phyloP scores from a whole-genome alignment of 306 rosid species.

The Abrus precatorius region DNA sequence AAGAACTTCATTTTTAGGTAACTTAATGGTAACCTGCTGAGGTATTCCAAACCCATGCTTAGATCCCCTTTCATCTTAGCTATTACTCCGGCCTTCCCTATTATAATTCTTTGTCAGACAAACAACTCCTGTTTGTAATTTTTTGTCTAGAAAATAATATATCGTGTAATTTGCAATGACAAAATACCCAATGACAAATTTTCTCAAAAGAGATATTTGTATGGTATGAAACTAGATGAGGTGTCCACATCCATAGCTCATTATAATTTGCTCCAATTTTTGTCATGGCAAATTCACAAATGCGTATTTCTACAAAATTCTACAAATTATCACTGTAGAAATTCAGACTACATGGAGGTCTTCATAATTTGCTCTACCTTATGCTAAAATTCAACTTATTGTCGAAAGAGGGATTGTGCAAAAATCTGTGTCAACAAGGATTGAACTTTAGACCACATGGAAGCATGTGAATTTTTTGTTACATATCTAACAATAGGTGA shows the following conservation, averaged over 20 bases:
- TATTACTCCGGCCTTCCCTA: not conserved
- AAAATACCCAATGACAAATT: not conserved
- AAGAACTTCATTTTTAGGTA: not conserved
- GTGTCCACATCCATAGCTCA: not conserved
- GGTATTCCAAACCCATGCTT: not conserved
- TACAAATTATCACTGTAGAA: conserved; percentile 5
- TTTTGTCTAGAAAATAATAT: not conserved
- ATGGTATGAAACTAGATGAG: not conserved
- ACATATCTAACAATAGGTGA: conserved; percentile 31
- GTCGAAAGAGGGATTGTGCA: not conserved
- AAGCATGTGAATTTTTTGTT: not conserved
- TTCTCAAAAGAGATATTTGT: conserved; percentile 15
- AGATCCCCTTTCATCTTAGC: not conserved
- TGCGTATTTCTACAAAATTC: not conserved
- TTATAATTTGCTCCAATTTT: not conserved
- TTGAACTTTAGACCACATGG: conserved; percentile 4
- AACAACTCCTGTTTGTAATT: not conserved
- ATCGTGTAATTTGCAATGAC: not conserved
- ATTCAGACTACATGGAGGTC: not conserved
- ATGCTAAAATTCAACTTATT: not conserved
- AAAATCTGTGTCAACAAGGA: not conserved
- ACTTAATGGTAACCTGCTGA: not conserved
- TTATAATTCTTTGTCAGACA: not conserved
- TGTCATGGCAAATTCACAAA: conserved; percentile 9
- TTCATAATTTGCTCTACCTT: no score